Evolutionary conservation across 495 filamentous ascomycete genomes (phyloP).

Genomic region (Penicillium manginii): DNA sequence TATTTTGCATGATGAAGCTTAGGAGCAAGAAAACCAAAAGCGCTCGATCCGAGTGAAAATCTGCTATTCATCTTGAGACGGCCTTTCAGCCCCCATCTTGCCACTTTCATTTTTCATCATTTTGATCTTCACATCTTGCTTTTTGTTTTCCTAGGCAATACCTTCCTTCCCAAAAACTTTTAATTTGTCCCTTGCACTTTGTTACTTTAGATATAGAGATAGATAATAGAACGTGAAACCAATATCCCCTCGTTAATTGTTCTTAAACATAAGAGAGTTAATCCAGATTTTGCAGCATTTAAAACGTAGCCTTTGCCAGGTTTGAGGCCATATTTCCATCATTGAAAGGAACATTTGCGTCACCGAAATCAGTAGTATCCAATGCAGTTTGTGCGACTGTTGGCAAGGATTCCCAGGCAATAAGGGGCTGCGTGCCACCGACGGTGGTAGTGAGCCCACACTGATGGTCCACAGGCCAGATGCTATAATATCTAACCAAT

Average conservation of each 20-base stretch:
- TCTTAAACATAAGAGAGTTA: no score
- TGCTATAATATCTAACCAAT: conserved; percentile 51
- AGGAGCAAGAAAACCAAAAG: conserved; percentile 50
- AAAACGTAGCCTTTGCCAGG: conserved; percentile 26
- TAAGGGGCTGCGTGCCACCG: conserved; percentile 55
- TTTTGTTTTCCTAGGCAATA: neutral
- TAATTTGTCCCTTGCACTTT: no score
- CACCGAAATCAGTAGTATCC: conserved; percentile 29
- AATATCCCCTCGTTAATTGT: no score
- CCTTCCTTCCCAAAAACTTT: no score
- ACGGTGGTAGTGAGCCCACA: conserved; percentile 45
- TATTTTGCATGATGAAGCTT: conserved; percentile 50
- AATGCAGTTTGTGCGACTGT: conserved; percentile 24
- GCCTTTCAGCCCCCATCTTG: no score
- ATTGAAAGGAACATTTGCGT: conserved; percentile 26
- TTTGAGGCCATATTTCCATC: conserved; percentile 21
- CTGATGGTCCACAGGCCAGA: conserved; percentile 55
- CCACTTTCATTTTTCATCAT: neutral
- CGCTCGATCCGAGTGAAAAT: conserved; percentile 28
- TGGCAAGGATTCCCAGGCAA: conserved; percentile 58
- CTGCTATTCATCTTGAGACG: neutral
- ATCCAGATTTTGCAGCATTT: neutral
- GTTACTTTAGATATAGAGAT: no score
- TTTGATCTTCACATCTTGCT: neutral
- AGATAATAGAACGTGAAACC: no score